Evolutionary conservation across 148 eudicot genomes (phyloP), one percentile per base, ranked within the genome.

Genomic region (Heliamphora exappendiculata): DNA sequence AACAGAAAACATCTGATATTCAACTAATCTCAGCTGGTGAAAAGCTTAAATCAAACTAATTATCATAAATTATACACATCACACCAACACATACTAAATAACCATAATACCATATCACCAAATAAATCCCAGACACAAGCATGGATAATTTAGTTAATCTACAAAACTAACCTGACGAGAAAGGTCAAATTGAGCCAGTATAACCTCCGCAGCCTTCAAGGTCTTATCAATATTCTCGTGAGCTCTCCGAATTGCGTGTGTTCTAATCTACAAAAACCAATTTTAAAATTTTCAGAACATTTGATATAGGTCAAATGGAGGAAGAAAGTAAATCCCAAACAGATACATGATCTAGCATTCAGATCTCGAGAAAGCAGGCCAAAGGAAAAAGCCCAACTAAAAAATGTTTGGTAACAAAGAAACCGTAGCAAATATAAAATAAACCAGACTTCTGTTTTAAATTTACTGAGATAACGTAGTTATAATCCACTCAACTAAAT

Each of bases 201-300:
- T 82, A 42, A 77, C 79, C 82, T 94, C 91, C n/a, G 95, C 89
- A 57, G 88, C 76, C 85, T 94, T 91, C 78, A 91, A 83, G 3
- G 95, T 90, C 83, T 84, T 87, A 50, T 94, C 95, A 65, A 94
- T 94, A 76, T 94, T 94, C 74, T 91, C 97, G 24, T 94, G 98
- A 33, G 98, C 98, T 33, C 87, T 88, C 68, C 98, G 79, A 51
- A 94, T 88, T 3, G 98, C 89, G 82, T 91, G 91, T 28, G 97
- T 94, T 53, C 87, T 86, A 70, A 91, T 89, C 94, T 90, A 62
- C 49, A 47, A 47, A 47, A 9, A 47, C 50, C 9, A 47, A 9
- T 47, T 39, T 3, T 39, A 39, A 39, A 39, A 39, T 39, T 39
- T 47, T 47, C 9, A 47, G 62, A 57, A 57, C 62, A 22, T 28